Conservation (phyloP, 139 green algal genomes). For the Volvox reticuliferus region DNA sequence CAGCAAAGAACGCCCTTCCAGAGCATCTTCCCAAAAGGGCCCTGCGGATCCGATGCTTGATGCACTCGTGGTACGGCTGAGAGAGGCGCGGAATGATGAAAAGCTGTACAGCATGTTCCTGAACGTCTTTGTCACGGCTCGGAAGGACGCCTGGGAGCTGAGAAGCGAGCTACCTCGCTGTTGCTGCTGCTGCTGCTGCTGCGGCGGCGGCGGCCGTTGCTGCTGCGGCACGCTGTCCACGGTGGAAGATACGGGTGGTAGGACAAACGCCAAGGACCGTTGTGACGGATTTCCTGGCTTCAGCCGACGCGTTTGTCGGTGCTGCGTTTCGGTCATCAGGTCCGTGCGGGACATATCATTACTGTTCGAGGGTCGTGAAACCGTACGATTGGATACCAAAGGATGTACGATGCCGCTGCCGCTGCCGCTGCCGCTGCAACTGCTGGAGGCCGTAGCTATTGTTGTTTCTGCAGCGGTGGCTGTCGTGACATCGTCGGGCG, state of each 20-base stretch:
- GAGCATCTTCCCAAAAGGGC: background rate
- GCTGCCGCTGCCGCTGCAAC: background rate
- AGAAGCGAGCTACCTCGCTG: background rate
- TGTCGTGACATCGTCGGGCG: background rate
- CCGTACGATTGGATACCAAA: too few species aligned
- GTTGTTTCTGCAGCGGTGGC: too few species aligned
- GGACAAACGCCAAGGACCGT: too few species aligned
- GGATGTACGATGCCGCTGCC: background rate
- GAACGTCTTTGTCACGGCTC: background rate
- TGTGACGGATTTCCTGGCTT: too few species aligned
- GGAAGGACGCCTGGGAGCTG: too few species aligned
- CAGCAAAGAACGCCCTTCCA: slow-evolving; percentile 58
- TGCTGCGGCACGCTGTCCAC: background rate
- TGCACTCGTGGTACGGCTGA: background rate
- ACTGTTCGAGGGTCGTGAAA: too few species aligned
- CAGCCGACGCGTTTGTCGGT: too few species aligned
- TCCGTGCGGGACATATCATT: too few species aligned
- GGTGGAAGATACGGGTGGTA: too few species aligned
- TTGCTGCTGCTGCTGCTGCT: background rate
- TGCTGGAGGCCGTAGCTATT: too few species aligned
- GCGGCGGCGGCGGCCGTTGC: background rate
- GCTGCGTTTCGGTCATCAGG: too few species aligned
- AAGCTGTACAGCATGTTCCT: background rate
- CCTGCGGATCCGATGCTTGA: background rate
- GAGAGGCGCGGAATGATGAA: background rate